phyloP scores from a whole-genome alignment of 1,139 yeast species.

The Suzukiozyma palmioleophila region DNA sequence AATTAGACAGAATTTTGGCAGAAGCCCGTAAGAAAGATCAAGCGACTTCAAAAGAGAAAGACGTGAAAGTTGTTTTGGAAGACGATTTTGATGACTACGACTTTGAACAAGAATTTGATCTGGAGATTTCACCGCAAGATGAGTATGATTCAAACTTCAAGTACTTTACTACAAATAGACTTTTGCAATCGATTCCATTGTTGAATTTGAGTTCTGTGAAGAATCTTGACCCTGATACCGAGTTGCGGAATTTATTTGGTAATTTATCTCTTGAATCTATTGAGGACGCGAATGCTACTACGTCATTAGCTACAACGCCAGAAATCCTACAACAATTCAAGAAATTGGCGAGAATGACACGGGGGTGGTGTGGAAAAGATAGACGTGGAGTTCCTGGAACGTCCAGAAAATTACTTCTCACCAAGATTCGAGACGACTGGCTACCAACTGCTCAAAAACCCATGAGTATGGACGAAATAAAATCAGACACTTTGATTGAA shows the following conservation, averaged over 20 bases:
- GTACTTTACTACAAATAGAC: constrained; percentile 41
- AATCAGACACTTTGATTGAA: constrained; percentile 31
- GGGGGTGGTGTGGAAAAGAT: constrained; percentile 85
- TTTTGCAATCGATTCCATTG: constrained; percentile 32
- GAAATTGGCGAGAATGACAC: constrained; percentile 54
- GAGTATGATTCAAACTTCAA: constrained; percentile 39
- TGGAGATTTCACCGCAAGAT: constrained; percentile 36
- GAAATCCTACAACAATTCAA: constrained; percentile 63
- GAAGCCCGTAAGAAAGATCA: constrained; percentile 32
- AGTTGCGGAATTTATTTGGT: constrained; percentile 70
- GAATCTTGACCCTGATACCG: constrained; percentile 76
- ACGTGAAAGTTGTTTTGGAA: constrained; percentile 3
- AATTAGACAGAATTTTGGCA: constrained; percentile 36
- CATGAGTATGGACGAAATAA: constrained; percentile 56
- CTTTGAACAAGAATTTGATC: constrained; percentile 28
- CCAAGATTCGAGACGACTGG: constrained; percentile 80
- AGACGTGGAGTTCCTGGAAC: constrained; percentile 71
- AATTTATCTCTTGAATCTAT: constrained; percentile 63
- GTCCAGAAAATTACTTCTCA: constrained; percentile 58
- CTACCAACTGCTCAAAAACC: constrained; percentile 67
- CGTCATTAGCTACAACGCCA: constrained; percentile 57
- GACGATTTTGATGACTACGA: constrained; percentile 26
- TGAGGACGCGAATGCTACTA: constrained; percentile 67
- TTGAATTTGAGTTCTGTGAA: constrained; percentile 44
- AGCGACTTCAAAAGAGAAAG: constrained; percentile 11